Evolutionary conservation across 2,329 filamentous ascomycete species (phyloP), one percentile per base, ranked within the genome.

Genomic region (Pseudonectria foliicola): DNA sequence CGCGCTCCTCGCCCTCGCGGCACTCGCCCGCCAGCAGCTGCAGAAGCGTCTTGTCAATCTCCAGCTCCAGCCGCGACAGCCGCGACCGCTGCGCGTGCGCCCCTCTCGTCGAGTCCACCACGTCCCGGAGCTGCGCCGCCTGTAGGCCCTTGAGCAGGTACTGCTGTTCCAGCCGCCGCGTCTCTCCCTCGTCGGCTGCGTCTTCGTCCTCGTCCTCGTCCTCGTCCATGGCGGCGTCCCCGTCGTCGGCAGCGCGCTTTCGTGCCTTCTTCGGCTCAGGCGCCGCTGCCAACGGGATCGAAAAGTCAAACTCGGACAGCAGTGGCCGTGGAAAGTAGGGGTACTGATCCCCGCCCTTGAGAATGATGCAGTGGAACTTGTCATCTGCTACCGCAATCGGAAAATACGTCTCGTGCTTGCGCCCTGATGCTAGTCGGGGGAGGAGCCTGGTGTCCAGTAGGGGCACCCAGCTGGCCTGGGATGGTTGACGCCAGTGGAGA

Each of bases 281-380:
- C 0, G 69, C 65, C 2, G 76, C 76, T 4, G 77, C 75, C 24
- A 95, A 67, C 1, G 93, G 92, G 13, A 98, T 75, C 28, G 82
- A 78, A 57, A 98, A 94, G 31, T 88, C 85, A 55, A 98, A 98
- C 58, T 98, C 92, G 27, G 82, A 89, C 25, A 98, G 80, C 25
- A 95, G 68, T 3, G 87, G 89, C 8, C 85, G 80, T 10, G 87
- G 92, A 64, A 90, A 96, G 66, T 92, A 95, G 1, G 90, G 89
- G 54, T 95, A 86, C 54, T 82, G 77, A 56, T 98, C 92, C 25
- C 84, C 85, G 43, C 92, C 92, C 64, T 98, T 98, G 55, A 98
- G 80, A 51, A 98, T 96, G 63, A 98, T 95, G 66, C 93, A 98
- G 70, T 96, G 90, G 62, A 98, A 98, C 54, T 84, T 90, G 53